phyloP scores from a whole-genome alignment of 2,329 filamentous ascomycete species.

The Fusarium paranaense region DNA sequence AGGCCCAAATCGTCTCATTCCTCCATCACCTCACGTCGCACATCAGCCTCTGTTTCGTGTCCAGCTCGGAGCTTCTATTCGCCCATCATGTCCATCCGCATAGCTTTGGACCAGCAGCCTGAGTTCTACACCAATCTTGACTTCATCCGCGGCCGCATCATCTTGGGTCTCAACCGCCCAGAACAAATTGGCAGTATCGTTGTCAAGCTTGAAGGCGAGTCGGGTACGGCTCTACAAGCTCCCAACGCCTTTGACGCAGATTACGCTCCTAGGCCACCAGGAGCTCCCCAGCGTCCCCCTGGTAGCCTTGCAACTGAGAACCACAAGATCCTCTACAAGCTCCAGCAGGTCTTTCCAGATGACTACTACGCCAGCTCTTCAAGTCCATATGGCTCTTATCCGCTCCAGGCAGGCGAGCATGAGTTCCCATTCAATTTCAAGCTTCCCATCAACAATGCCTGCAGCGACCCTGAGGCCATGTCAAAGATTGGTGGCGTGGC shows the following conservation, averaged over 20 bases:
- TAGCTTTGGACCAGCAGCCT: slow-evolving; percentile 74
- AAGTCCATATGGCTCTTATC: slow-evolving; percentile 61
- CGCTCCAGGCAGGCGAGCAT: slow-evolving; percentile 76
- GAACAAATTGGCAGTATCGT: slow-evolving; percentile 79
- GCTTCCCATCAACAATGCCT: slow-evolving; percentile 81
- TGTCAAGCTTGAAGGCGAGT: slow-evolving; percentile 87
- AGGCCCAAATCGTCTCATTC: slow-evolving; percentile 6
- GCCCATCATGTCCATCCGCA: slow-evolving; percentile 72
- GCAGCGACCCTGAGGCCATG: slow-evolving; percentile 66
- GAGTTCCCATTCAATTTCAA: slow-evolving; percentile 85
- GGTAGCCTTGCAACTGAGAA: slow-evolving; percentile 65
- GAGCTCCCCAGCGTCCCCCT: slow-evolving; percentile 48
- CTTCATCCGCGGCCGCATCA: slow-evolving; percentile 71
- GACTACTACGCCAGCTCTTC: slow-evolving; percentile 56
- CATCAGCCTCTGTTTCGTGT: not conserved
- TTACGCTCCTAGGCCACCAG: slow-evolving; percentile 48
- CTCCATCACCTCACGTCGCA: slow-evolving; percentile 22
- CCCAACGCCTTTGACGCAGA: slow-evolving; percentile 59
- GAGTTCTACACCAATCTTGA: slow-evolving; percentile 86
- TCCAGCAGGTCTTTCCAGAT: slow-evolving; percentile 78
- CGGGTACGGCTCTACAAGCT: slow-evolving; percentile 72
- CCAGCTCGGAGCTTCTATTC: not conserved
- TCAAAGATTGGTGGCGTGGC: slow-evolving; percentile 65
- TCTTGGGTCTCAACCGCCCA: slow-evolving; percentile 70
- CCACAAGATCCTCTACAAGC: slow-evolving; percentile 81